These are phyloP conservation scores for Wallacemonas sp. DNA, from an alignment of 208 protist species.

Conservation along the genomic window DNA sequence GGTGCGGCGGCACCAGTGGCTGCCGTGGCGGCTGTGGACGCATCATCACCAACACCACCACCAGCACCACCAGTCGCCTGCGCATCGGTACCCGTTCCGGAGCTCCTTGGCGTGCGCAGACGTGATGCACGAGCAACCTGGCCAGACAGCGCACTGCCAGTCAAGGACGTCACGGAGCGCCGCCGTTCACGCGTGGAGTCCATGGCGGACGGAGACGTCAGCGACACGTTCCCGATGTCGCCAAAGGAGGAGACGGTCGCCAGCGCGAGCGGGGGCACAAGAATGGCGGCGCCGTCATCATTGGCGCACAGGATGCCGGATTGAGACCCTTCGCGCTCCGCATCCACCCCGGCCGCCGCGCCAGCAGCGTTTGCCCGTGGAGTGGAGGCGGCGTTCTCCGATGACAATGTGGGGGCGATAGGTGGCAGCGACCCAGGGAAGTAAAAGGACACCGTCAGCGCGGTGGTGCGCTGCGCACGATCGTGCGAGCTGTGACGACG, in stretches of 20 bases:
- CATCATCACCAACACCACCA: background rate
- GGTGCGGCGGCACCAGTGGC: background rate
- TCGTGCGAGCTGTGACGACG: too few species aligned
- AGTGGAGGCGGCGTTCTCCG: background rate
- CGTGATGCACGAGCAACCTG: background rate
- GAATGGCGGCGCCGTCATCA: background rate
- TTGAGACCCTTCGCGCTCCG: background rate
- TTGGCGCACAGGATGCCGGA: background rate
- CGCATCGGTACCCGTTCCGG: background rate
- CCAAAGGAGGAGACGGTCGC: background rate
- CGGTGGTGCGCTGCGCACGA: background rate
- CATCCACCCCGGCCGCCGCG: background rate
- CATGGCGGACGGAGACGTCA: background rate
- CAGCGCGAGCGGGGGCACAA: background rate
- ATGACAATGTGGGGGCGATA: background rate
- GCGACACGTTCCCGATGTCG: background rate
- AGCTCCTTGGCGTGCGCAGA: background rate
- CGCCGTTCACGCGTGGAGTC: background rate
- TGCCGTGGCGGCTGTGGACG: background rate
- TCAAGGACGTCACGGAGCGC: background rate
- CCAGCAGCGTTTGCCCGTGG: background rate
- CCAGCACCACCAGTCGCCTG: background rate
- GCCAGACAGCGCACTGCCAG: background rate
- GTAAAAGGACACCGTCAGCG: slow-evolving; percentile 8
- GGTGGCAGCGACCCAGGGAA: slow-evolving; percentile 13